Evolutionary conservation across 202 grass and related monocot genomes (phyloP), one percentile per base, ranked within the genome.

Genomic region (Panicum virgatum): DNA sequence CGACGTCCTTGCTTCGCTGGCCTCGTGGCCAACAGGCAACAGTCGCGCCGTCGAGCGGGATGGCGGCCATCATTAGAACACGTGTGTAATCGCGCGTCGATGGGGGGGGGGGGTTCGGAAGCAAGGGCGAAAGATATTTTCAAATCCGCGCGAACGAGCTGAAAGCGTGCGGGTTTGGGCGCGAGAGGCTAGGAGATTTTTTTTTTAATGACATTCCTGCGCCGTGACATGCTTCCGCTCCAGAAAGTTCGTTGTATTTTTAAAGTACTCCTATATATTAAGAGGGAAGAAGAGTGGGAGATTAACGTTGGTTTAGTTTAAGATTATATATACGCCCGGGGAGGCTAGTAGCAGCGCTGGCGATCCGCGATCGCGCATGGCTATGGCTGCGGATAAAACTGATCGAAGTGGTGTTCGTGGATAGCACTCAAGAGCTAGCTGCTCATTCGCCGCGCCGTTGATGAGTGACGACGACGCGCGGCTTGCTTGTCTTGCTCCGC

Each of bases 71-170:
- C 23, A 42, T 43, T 39, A 23, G 7, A 54, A 14, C 62, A 81
- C 71, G 63, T 70, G 54, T 13, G 70, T 7, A 46, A 80, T 69
- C 20, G 51, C 30, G 45, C 45, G n/a, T n/a, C n/a, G n/a, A n/a
- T n/a, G n/a, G n/a, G n/a, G n/a, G n/a, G n/a, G n/a, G n/a, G n/a
- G n/a, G n/a, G n/a, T n/a, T n/a, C n/a, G n/a, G 37, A 89, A 85
- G 87, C 82, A 85, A 89, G 26, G 56, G 56, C 61, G 0, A 26
- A 26, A 78, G 32, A 42, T 82, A 27, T 87, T 82, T 82, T 69
- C 7, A 43, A 60, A 74, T 15, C 19, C 5, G 34, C 9, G 0
- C 16, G 11, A 6, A 3, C 19, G 23, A 26, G 9, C 54, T 10
- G 1, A 68, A 43, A 10, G 25, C 79, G 66, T 71, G 79, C 20